Conservation (phyloP, 441 rosid genomes). For the Adansonia rubrostipa region DNA sequence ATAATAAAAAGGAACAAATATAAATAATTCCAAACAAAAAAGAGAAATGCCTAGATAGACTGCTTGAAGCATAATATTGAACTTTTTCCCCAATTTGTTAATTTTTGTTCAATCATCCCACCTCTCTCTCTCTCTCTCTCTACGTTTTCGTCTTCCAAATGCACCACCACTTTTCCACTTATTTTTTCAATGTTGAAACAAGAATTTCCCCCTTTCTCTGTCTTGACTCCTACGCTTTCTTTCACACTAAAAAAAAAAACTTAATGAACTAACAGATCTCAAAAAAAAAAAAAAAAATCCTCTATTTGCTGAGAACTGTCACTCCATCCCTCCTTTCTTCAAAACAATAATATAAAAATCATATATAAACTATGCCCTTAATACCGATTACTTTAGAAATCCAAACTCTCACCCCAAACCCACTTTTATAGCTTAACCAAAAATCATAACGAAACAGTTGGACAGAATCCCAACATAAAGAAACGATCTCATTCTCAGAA, state of each 20-base stretch:
- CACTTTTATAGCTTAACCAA: neutral
- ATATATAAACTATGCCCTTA: neutral
- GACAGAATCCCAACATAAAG: neutral
- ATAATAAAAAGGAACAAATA: neutral
- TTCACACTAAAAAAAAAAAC: neutral
- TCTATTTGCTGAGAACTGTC: neutral
- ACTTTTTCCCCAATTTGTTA: no score
- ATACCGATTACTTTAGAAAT: neutral
- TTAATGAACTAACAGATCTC: neutral
- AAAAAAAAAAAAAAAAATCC: neutral
- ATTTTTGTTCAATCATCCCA: no score
- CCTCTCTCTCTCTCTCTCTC: no score
- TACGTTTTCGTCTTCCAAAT: no score
- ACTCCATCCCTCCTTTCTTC: neutral
- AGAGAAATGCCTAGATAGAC: neutral
- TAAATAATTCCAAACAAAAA: neutral
- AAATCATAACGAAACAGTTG: neutral
- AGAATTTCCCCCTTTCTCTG: no score
- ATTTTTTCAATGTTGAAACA: no score
- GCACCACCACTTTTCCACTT: no score
- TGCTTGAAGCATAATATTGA: neutral
- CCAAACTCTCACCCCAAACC: neutral
- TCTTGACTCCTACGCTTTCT: neutral
- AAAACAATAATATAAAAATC: neutral
- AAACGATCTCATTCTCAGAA: neutral